Base-by-base conservation (phyloP, 495 filamentous ascomycete genomes). In the Schizothecium vesticola region DNA sequence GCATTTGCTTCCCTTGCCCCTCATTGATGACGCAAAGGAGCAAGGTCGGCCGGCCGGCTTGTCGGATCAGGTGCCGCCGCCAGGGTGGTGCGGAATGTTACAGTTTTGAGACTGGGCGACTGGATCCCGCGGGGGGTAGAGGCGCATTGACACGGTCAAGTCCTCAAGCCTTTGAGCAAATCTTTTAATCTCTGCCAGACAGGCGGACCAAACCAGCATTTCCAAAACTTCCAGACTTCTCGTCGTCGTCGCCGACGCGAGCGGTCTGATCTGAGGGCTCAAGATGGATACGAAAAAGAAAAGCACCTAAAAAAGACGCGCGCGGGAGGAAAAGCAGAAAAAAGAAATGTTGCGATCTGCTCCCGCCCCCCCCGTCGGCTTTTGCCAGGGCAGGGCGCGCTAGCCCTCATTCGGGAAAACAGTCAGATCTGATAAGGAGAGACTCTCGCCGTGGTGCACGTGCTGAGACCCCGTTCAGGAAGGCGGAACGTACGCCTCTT, bases 351-450 rank as follows among this genome's bases (percentile, higher is more conserved):
- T 8, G 2, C 36, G 43, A 51, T 51, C 43, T 13, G 12, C 43
- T 51, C 43, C 43, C 43, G 43, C 43, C 43, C 43, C 16, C 36
- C 33, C 33, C 33, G 33, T 43, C 33, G 33, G 33, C 33, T 43
- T 43, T 43, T 43, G 4, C 13, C 31, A 36, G 3, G 3, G 31
- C 31, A 33, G 33, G 13, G 33, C 33, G 8, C 43, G 43, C 43
- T 51, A 51, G 43, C 43, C 16, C 26, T 0, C 13, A 28, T 59
- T 28, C 26, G 58, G 28, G 24, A 26, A 25, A 10, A 3, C n/a
- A 28, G 26, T 3, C 62, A 64, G 31, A 64, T 64, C 62, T 64
- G 62, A 64, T 64, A 64, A 64, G 62, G 8, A 29, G 10, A 9
- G 28, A 10, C 10, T 9, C 10, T 29, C 28, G 28, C 9, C 28